Percentiles rank a stretch among this genome's conserved stretches.
Evolutionary conservation across 441 rosid species (phyloP).

Genomic region (Erysimum cheiri): DNA sequence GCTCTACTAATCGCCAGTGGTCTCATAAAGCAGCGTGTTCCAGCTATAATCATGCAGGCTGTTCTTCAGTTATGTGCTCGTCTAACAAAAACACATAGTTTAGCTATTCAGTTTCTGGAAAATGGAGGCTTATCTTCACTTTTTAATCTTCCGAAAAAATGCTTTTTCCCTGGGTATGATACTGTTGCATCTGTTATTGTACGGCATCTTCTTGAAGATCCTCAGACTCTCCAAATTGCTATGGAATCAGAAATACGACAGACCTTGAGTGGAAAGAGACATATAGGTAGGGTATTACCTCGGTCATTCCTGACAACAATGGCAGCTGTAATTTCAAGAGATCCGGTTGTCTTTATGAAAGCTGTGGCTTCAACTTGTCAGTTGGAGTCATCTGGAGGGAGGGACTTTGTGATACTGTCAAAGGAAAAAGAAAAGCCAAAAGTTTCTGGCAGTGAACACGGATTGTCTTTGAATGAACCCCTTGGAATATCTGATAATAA

Average conservation of each 20-base stretch:
- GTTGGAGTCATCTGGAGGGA: conserved; percentile 90
- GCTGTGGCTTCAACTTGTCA: conserved; percentile 86
- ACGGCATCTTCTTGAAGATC: conserved; percentile 96
- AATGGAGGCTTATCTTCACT: conserved; percentile 82
- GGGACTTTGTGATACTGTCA: conserved; percentile 72
- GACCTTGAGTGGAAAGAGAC: conserved; percentile 76
- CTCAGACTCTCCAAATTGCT: conserved; percentile 94
- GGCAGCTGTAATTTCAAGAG: conserved; percentile 96
- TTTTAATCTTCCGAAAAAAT: conserved; percentile 81
- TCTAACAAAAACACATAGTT: conserved; percentile 78
- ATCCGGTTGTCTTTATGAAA: conserved; percentile 88
- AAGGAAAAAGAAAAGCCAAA: conserved; percentile 88
- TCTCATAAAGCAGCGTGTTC: conserved; percentile 82
- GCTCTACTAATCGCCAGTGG: conserved; percentile 72
- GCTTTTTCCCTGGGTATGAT: conserved; percentile 93
- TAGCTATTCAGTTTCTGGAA: conserved; percentile 90
- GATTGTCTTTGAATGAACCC: conserved; percentile 64
- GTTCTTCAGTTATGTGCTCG: conserved; percentile 94
- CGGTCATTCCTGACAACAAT: conserved; percentile 78
- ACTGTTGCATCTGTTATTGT: conserved; percentile 87
- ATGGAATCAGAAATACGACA: conserved; percentile 97
- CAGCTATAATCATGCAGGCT: conserved; percentile 95
- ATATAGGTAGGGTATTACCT: conserved; percentile 73
- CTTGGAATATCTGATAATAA: conserved; percentile 76
- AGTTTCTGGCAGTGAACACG: conserved; percentile 63